Percentiles rank a stretch among this genome's conserved stretches.
Evolutionary conservation across 257 asterid species (phyloP).

Genomic region (Capsicum baccatum): DNA sequence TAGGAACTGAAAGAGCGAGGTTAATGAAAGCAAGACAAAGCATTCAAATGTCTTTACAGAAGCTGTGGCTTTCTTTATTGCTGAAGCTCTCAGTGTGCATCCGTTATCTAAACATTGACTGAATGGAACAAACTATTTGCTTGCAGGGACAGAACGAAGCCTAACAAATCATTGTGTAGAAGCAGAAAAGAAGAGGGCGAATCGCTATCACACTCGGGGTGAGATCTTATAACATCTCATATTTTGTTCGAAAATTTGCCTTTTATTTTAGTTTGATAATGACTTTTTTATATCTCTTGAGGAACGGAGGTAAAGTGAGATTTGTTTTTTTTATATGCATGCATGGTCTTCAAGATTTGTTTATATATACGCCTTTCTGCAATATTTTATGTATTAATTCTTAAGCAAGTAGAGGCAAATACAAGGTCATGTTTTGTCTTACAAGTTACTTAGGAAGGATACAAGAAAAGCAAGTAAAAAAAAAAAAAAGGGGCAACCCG

Average conservation of each 20-base stretch:
- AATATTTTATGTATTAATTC: not conserved
- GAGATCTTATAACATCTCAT: conserved; percentile 34
- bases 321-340: not conserved
- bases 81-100: not conserved
- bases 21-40: not conserved
- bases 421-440: not conserved
- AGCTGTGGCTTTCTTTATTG: conserved; percentile 12
- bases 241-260: not conserved
- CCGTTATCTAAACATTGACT: not conserved
- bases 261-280: not conserved
- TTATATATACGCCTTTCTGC: not conserved
- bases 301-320: not conserved
- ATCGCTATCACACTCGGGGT: conserved; percentile 48
- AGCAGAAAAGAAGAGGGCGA: conserved; percentile 41
- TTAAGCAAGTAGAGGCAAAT: not conserved
- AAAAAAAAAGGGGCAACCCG: no score
- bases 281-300: not conserved
- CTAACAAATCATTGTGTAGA: conserved; percentile 42
- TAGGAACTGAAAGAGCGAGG: conserved; percentile 8
- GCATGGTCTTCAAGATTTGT: not conserved
- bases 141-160: conserved; percentile 51
- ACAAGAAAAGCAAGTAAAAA: no score
- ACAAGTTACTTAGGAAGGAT: not conserved
- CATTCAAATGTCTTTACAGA: not conserved
- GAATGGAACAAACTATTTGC: not conserved